Percentiles rank a stretch among this genome's conserved stretches.
These are phyloP conservation scores for Trichoderma parareesei DNA, from an alignment of 495 filamentous ascomycete genomes.

Conservation along the genomic window DNA sequence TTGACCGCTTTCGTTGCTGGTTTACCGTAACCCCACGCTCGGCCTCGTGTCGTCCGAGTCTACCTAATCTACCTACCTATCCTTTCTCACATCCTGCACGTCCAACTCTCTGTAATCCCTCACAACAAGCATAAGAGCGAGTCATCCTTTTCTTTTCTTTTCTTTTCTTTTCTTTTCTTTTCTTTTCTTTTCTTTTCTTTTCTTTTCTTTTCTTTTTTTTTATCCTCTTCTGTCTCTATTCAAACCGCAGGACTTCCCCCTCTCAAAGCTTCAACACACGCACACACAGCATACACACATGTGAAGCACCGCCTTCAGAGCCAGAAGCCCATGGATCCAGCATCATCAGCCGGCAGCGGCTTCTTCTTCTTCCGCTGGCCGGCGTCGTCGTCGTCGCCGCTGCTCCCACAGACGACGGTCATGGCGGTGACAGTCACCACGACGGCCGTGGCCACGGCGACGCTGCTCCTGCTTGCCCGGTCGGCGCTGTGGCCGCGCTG, in stretches of 20 bases:
- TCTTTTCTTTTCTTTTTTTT: not conserved
- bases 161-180: not conserved
- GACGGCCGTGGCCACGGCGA: constrained; percentile 22
- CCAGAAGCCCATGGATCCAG: not conserved
- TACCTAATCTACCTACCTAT: too few species aligned
- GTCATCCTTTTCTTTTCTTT: not conserved
- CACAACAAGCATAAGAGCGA: too few species aligned
- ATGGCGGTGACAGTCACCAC: constrained; percentile 22
- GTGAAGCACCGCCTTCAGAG: too few species aligned
- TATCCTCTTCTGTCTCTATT: not conserved
- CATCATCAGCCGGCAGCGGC: not conserved
- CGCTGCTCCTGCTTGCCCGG: constrained; percentile 24
- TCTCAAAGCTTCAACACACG: too few species aligned
- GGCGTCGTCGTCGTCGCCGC: not conserved
- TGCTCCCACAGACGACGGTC: not conserved
- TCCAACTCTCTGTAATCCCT: too few species aligned
- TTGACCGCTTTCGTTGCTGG: too few species aligned
- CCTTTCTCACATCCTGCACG: too few species aligned
- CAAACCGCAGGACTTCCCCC: too few species aligned
- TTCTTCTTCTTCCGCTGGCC: not conserved
- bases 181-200: not conserved
- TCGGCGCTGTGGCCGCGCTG: constrained; percentile 26
- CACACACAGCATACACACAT: too few species aligned
- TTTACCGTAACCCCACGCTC: too few species aligned
- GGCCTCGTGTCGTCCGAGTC: too few species aligned